These are phyloP conservation scores for Oryza coarctata DNA, from an alignment of 176 grass and related monocot genomes.

Conservation along the genomic window DNA sequence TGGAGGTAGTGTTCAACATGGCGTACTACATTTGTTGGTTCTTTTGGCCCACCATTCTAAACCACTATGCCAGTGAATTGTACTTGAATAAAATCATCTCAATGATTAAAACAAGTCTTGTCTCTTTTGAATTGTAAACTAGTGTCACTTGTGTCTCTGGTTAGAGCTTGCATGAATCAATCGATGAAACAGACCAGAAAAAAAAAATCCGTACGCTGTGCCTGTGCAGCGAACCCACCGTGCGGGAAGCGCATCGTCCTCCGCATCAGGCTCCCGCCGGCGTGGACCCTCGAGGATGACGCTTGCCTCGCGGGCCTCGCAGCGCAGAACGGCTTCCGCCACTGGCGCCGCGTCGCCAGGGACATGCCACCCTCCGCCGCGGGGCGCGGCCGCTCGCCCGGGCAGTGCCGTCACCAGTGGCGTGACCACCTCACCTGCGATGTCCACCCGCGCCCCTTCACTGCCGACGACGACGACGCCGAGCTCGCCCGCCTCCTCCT, in stretches of 20 bases:
- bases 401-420: constrained; percentile 5
- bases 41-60: background rate
- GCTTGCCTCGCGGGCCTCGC: background rate
- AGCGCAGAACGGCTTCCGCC: background rate
- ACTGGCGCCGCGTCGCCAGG: background rate
- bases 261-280: background rate
- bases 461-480: constrained; percentile 10
- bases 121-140: background rate
- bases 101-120: no score
- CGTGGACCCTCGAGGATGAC: background rate
- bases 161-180: no score
- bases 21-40: background rate
- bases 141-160: no score
- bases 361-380: background rate
- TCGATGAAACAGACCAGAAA: no score
- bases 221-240: no score
- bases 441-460: constrained; percentile 21
- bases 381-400: background rate
- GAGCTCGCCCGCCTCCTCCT: background rate
- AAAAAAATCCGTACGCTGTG: no score
- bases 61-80: no score
- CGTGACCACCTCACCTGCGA: constrained; percentile 2
- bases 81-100: no score
- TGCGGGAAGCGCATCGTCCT: background rate
- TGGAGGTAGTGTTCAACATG: no score